A percentile compares a stretch with the other conserved stretches of the same genome.
These are phyloP conservation scores for Rosa persica DNA, from an alignment of 306 rosid genomes.

Conservation along the genomic window DNA sequence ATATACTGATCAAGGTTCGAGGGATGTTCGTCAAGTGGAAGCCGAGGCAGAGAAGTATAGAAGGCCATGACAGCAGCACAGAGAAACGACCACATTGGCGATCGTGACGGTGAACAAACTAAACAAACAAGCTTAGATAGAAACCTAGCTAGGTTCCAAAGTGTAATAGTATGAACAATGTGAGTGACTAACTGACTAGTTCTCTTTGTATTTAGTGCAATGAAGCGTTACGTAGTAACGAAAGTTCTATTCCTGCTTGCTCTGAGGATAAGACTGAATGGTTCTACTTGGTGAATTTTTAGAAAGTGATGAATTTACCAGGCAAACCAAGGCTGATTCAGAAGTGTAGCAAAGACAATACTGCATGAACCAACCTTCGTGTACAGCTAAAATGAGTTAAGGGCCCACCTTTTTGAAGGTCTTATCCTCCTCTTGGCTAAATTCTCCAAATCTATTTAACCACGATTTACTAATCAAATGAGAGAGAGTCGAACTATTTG, in stretches of 20 bases:
- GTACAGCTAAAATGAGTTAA: not conserved
- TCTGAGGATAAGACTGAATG: not conserved
- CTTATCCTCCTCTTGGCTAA: not conserved
- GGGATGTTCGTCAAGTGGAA: not conserved
- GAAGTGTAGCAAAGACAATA: not conserved
- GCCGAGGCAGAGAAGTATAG: not conserved
- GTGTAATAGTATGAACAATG: not conserved
- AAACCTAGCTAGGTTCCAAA: not conserved
- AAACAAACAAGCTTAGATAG: too few species aligned
- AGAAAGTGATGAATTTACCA: not conserved
- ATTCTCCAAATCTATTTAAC: not conserved
- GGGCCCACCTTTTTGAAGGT: not conserved
- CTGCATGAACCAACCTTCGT: not conserved
- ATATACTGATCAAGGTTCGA: not conserved
- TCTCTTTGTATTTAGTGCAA: not conserved
- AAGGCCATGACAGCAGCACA: slow-evolving; percentile 7
- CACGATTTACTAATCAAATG: not conserved
- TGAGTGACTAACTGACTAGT: not conserved
- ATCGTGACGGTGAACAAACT: not conserved
- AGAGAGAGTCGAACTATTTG: too few species aligned
- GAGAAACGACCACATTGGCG: slow-evolving; percentile 10
- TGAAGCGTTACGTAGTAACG: not conserved
- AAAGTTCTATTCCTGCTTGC: not conserved
- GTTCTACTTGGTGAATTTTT: not conserved
- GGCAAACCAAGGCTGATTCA: not conserved